Conservation (phyloP, 1,139 yeast genomes). For the Eremothecium gossypii region DNA sequence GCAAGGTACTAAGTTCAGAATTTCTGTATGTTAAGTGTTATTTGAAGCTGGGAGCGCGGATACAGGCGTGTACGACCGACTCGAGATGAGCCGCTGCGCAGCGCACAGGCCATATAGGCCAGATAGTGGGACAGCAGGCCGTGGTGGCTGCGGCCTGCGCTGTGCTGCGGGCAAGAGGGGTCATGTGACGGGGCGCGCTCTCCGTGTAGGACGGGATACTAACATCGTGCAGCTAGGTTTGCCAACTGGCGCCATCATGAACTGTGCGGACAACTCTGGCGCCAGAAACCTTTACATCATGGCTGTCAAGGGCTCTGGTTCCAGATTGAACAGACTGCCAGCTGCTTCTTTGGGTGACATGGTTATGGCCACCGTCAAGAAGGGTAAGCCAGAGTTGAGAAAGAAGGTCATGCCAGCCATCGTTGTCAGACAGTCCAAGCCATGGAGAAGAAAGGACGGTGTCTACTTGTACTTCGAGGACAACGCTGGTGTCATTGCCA, state of each 20-base stretch:
- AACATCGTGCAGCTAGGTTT: constrained; percentile 67
- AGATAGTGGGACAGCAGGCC: no score
- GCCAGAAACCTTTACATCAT: constrained; percentile 98
- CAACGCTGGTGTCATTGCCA: constrained; percentile 99
- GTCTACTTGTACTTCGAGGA: constrained; percentile 99
- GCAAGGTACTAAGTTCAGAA: constrained; percentile 99
- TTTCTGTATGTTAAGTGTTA: constrained; percentile 67
- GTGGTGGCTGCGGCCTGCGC: no score
- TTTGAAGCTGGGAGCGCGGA: not conserved
- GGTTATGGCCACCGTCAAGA: constrained; percentile 99
- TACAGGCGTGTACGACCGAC: not conserved
- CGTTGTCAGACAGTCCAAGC: constrained; percentile 98
- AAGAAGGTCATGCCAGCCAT: constrained; percentile 99
- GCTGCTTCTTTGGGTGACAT: constrained; percentile 99
- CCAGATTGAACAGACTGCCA: constrained; percentile 99
- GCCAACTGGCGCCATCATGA: constrained; percentile 99
- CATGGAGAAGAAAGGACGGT: constrained; percentile 99
- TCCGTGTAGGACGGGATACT: not conserved
- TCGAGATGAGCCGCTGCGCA: no score
- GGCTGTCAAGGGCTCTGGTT: constrained; percentile 99
- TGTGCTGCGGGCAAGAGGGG: no score
- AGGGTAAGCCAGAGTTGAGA: constrained; percentile 99
- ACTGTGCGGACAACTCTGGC: constrained; percentile 99
- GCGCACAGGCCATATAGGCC: no score
- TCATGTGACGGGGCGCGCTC: no score